Evolutionary conservation across 2,329 filamentous ascomycete genomes (phyloP), one percentile per base, ranked within the genome.

Genomic region (Aplosporella prunicola): DNA sequence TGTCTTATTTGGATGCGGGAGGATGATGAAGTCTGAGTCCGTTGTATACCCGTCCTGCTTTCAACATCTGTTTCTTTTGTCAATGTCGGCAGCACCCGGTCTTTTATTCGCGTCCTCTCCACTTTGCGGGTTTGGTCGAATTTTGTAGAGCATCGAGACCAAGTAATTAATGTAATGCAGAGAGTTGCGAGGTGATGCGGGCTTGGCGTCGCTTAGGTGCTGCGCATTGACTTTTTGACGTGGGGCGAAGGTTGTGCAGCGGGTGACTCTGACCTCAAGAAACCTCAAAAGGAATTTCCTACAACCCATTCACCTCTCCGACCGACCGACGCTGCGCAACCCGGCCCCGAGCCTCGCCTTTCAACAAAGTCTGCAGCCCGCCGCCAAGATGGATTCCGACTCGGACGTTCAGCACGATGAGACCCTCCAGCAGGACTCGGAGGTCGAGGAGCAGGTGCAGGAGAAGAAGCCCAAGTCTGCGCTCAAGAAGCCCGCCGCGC

Each of bases 401-500:
- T 58, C 56, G 32, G 58, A 61, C 36, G 53, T 57, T 44, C 56
- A 58, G 34, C 54, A 59, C 49, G 57, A 57, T 51, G 56, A 60
- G 37, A 55, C 58, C 37, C 53, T 59, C 48, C 57, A 56, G 49
- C 74, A 84, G 60, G 79, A 84, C 53, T 73, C 85, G 52, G 80
- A 85, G 56, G 81, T 80, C 46, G 81, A 85, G 50, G 82, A 85
- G 48, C 72, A 80, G 46, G 74, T 76, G 78, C 65, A 67, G 43
- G 56, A 57, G 20, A 61, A 62, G 53, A 64, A 63, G 55, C 18
- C 24, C 33, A 93, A 93, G 74, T 84, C 88, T 30, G 79, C 85
- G 17, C 68, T 96, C 64, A 95, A 95, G 74, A 87, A 87, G 66
- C 63, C 71, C 39, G 72, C 78, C 48, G 67, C 72, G 43, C 69